Evolutionary conservation across 2,329 filamentous ascomycete species (phyloP).

Genomic region (Zelopaecilomyces penicillatus): DNA sequence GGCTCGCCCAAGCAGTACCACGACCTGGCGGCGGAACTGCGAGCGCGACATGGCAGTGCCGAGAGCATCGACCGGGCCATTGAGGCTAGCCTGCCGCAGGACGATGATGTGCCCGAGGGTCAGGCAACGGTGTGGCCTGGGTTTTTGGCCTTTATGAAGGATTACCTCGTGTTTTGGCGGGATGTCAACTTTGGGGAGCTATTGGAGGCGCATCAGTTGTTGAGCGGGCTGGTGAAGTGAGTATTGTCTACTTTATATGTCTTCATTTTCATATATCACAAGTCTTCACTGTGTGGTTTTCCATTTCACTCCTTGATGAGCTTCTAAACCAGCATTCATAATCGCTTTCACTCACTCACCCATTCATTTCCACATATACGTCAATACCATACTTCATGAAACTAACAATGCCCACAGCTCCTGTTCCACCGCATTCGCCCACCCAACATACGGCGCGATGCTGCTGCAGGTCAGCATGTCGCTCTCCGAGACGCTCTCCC

Average conservation of each 20-base stretch:
- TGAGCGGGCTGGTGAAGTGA: constrained; percentile 69
- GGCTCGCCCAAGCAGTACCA: constrained; percentile 59
- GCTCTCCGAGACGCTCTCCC: constrained; percentile 70
- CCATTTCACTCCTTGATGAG: too few species aligned
- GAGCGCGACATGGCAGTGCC: constrained; percentile 39
- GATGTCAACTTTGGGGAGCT: constrained; percentile 72
- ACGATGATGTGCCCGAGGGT: constrained; percentile 55
- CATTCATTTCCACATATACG: too few species aligned
- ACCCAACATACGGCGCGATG: constrained; percentile 70
- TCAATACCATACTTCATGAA: too few species aligned
- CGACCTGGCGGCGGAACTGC: constrained; percentile 60
- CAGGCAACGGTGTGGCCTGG: constrained; percentile 63
- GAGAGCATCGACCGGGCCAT: constrained; percentile 55
- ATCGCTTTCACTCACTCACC: not conserved
- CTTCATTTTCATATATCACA: not conserved
- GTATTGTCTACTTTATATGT: constrained; percentile 22
- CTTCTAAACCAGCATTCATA: too few species aligned
- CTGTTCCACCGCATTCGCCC: constrained; percentile 72
- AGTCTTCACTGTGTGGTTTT: not conserved
- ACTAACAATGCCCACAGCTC: constrained; percentile 43
- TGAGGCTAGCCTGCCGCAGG: constrained; percentile 54
- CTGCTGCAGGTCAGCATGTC: constrained; percentile 78
- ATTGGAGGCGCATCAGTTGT: constrained; percentile 63
- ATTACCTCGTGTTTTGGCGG: constrained; percentile 73
- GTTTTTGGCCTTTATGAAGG: constrained; percentile 70